phyloP scores from a whole-genome alignment of 2,329 filamentous ascomycete genomes.

The Taxawa tesnikishii region DNA sequence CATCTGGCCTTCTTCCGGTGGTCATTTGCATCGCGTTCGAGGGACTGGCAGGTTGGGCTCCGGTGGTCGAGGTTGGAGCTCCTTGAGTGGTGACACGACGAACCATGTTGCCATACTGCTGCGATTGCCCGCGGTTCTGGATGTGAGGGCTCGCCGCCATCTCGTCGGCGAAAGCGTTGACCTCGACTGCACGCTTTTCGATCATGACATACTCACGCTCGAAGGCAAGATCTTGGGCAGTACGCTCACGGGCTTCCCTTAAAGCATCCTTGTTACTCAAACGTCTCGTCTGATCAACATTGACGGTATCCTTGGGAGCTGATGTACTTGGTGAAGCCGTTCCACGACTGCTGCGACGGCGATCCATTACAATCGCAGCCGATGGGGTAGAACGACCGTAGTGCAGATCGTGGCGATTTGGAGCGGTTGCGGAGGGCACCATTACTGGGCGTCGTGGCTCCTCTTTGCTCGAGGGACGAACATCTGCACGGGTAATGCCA shows the following conservation, averaged over 20 bases:
- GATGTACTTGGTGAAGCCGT: constrained; percentile 7
- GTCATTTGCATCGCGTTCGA: constrained; percentile 66
- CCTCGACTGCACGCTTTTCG: constrained; percentile 88
- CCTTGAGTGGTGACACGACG: constrained; percentile 72
- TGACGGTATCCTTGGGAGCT: constrained; percentile 20
- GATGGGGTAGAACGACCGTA: not conserved
- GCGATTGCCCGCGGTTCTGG: constrained; percentile 27
- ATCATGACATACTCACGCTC: constrained; percentile 93
- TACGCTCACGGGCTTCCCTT: constrained; percentile 41
- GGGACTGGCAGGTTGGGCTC: constrained; percentile 51
- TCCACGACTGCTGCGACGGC: constrained; percentile 2
- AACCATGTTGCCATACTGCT: constrained; percentile 54
- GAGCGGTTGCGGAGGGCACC: constrained; percentile 7
- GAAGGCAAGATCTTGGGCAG: constrained; percentile 76
- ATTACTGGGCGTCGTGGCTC: constrained; percentile 5
- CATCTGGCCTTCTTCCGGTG: constrained; percentile 50
- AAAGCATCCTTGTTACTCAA: constrained; percentile 17
- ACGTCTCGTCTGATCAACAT: constrained; percentile 21
- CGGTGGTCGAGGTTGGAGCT: constrained; percentile 53
- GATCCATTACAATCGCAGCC: constrained; percentile 2
- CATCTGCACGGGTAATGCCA: not conserved
- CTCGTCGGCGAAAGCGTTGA: constrained; percentile 94
- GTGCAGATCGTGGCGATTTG: constrained; percentile 1
- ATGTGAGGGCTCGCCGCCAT: constrained; percentile 41
- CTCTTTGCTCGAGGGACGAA: not conserved